These are phyloP conservation scores for Erigeron canadensis DNA, from an alignment of 129 eudicot genomes.

Conservation along the genomic window DNA sequence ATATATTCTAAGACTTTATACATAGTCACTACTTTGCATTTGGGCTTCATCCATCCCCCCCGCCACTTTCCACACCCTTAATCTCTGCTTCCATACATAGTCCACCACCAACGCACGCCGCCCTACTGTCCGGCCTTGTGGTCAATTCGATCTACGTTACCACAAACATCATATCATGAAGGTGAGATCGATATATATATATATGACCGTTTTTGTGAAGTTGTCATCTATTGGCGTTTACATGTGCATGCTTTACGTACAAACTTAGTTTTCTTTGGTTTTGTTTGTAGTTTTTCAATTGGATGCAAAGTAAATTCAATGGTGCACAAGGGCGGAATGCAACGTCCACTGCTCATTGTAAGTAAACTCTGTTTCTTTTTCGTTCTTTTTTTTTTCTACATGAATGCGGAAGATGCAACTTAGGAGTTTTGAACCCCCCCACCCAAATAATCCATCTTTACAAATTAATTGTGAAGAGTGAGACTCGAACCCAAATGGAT, in stretches of 20 bases:
- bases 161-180: conserved; percentile 59
- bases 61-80: neutral
- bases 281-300: conserved; percentile 64
- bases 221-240: conserved; percentile 2
- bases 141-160: too few relatives aligned
- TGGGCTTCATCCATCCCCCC: conserved; percentile 23
- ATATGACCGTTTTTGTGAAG: neutral
- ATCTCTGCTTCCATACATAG: conserved; percentile 3
- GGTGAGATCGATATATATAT: conserved; percentile 46
- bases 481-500: too few relatives aligned
- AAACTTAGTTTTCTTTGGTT: neutral
- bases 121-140: too few relatives aligned
- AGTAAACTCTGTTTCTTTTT: conserved; percentile 19
- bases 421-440: too few relatives aligned
- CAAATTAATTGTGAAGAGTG: too few relatives aligned
- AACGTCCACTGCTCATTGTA: conserved; percentile 40
- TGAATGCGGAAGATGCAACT: too few relatives aligned
- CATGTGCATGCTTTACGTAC: neutral
- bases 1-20: conserved; percentile 13
- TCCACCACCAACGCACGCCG: neutral
- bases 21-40: conserved; percentile 3
- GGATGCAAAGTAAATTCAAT: conserved; percentile 84
- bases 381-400: neutral
- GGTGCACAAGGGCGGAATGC: conserved; percentile 55
- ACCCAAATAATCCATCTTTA: too few relatives aligned